These are phyloP conservation scores for Saccharum spontaneum DNA, from an alignment of 176 grass and related monocot species.

Conservation along the genomic window DNA sequence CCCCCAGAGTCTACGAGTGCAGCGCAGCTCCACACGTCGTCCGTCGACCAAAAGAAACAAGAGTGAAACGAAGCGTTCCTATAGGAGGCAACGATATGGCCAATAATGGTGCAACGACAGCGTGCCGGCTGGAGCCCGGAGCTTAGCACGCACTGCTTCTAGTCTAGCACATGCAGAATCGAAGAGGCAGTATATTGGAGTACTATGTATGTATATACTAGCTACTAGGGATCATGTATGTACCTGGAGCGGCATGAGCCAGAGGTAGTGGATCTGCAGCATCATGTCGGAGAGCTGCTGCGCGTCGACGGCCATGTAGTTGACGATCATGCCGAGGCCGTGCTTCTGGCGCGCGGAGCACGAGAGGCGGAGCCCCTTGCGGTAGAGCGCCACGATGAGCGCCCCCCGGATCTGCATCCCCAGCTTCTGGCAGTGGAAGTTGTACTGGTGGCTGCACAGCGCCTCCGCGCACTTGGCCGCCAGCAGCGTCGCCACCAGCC, in stretches of 20 bases:
- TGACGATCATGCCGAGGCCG: slow-evolving; percentile 93
- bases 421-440: slow-evolving; percentile 97
- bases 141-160: no score
- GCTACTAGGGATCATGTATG: not conserved
- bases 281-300: slow-evolving; percentile 99
- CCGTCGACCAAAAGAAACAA: no score
- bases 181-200: no score
- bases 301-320: slow-evolving; percentile 98
- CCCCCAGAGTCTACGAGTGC: no score
- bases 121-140: no score
- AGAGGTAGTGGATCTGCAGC: slow-evolving; percentile 91
- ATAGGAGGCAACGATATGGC: no score
- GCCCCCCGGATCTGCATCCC: slow-evolving; percentile 90
- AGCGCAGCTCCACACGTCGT: no score
- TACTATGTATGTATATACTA: no score
- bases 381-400: slow-evolving; percentile 86
- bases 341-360: slow-evolving; percentile 75
- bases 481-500: slow-evolving; percentile 63
- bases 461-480: slow-evolving; percentile 76
- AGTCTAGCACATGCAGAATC: no score
- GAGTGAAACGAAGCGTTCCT: no score
- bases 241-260: slow-evolving; percentile 98
- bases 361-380: slow-evolving; percentile 76
- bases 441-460: slow-evolving; percentile 86
- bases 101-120: no score